Conservation (phyloP, 2,329 filamentous ascomycete species). For the Magnaporthales sp. region DNA sequence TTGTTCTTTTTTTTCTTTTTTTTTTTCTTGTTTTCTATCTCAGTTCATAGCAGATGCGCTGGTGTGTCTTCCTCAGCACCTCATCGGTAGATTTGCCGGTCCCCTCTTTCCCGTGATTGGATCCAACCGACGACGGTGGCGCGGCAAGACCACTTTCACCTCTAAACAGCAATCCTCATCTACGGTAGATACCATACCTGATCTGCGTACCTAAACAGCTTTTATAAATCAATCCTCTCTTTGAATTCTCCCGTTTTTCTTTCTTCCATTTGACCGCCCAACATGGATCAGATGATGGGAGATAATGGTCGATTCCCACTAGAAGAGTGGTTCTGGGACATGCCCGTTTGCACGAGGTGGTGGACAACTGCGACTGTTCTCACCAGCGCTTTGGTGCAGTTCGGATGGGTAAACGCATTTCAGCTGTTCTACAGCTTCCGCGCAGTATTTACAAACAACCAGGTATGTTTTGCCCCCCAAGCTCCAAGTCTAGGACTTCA, state of each 20-base stretch:
- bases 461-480: conserved; percentile 47
- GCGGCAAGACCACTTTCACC: not conserved
- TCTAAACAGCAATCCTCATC: not conserved
- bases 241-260: not conserved
- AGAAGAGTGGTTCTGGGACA: conserved; percentile 98
- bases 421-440: conserved; percentile 96
- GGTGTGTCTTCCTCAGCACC: not conserved
- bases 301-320: conserved; percentile 61
- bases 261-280: not conserved
- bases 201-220: not conserved
- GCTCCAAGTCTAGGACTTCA: not conserved
- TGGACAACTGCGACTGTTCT: conserved; percentile 92
- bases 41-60: not conserved
- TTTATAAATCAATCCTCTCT: not conserved
- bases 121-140: not conserved
- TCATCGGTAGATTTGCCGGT: not conserved
- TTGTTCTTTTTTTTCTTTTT: not conserved
- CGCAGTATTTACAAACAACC: conserved; percentile 82
- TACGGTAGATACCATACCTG: not conserved
- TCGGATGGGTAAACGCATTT: conserved; percentile 83
- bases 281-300: conserved; percentile 50
- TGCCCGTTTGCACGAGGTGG: conserved; percentile 91
- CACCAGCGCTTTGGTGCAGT: conserved; percentile 85
- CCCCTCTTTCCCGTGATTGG: too few relatives aligned
- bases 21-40: not conserved